Evolutionary conservation across 1,139 yeast genomes (phyloP), one percentile per base, ranked within the genome.

Genomic region (Candida glucosophila): DNA sequence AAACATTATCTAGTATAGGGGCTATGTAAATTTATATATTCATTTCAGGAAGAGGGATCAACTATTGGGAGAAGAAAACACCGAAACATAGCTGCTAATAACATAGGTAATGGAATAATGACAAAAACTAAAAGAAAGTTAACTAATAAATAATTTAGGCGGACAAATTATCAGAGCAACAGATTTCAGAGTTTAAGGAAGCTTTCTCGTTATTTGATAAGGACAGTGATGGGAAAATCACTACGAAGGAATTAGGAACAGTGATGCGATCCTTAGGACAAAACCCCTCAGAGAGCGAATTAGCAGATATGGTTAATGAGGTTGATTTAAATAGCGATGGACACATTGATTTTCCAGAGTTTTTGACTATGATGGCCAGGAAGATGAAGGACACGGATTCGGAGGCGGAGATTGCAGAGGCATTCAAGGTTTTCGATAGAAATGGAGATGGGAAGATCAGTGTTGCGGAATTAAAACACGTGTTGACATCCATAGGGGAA

Each of bases 261-360:
- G 98, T 90, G 30, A 90, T 90, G 98, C 78, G 98, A 60, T 83
- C 96, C 11, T 68, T 90, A 49, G 98, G 97, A 24, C 93, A 86
- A 58, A 88, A 88, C 49, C 98, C 98, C 16, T 79, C 95, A 22
- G 97, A 90, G 57, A 77, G 88, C 41, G 98, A 90, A 57, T 77
- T 90, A 44, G 80, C 90, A 27, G 98, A 90, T 52, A 78, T 90
- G 82, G 82, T 90, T 63, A 88, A 88, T 52, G 98, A 90, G 56
- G 94, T 90, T 27, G 98, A 90, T 54, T 80, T 81, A 33, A 90
- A 90, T 59, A 88, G 90, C 41, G 94, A 88, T 57, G 95, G 95
- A 22, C 77, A 85, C 40, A 86, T 90, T 47, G 97, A 88, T 55
- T 88, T 88, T 63, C 80, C 88, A 41, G 90, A 80, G 54, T 77